These are phyloP conservation scores for Brassica cretica DNA, from an alignment of 345 rosid genomes.

Conservation along the genomic window DNA sequence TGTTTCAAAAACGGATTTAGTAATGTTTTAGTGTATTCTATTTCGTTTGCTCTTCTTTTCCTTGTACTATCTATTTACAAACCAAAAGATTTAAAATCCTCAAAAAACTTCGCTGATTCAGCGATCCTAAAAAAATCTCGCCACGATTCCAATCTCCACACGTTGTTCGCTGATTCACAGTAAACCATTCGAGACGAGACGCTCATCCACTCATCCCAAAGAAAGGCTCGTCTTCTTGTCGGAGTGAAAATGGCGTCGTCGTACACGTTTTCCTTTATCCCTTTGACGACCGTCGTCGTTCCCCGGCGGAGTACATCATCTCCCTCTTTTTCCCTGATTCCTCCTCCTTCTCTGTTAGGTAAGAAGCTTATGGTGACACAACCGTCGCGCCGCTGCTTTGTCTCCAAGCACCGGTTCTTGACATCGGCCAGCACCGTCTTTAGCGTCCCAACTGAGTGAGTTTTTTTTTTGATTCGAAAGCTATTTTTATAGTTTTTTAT, in stretches of 20 bases:
- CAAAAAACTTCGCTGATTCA: too few relatives aligned
- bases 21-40: too few relatives aligned
- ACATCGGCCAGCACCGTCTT: conserved; percentile 48
- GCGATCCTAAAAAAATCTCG: too few relatives aligned
- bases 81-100: too few relatives aligned
- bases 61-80: too few relatives aligned
- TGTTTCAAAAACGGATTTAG: too few relatives aligned
- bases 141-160: too few relatives aligned
- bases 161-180: too few relatives aligned
- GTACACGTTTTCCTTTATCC: conserved; percentile 48
- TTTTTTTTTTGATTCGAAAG: background rate
- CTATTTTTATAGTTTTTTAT: too few relatives aligned
- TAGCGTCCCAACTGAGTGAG: conserved; percentile 68
- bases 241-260: conserved; percentile 54
- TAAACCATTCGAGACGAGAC: too few relatives aligned
- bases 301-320: conserved; percentile 29
- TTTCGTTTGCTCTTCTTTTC: too few relatives aligned
- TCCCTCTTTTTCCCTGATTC: conserved; percentile 29
- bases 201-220: background rate
- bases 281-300: conserved; percentile 35
- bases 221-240: background rate
- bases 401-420: conserved; percentile 41
- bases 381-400: conserved; percentile 37
- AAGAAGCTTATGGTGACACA: conserved; percentile 43
- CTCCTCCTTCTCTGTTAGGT: conserved; percentile 44